These are phyloP conservation scores for Ceratocystis huliohia DNA, from an alignment of 2,329 filamentous ascomycete species.

Conservation along the genomic window DNA sequence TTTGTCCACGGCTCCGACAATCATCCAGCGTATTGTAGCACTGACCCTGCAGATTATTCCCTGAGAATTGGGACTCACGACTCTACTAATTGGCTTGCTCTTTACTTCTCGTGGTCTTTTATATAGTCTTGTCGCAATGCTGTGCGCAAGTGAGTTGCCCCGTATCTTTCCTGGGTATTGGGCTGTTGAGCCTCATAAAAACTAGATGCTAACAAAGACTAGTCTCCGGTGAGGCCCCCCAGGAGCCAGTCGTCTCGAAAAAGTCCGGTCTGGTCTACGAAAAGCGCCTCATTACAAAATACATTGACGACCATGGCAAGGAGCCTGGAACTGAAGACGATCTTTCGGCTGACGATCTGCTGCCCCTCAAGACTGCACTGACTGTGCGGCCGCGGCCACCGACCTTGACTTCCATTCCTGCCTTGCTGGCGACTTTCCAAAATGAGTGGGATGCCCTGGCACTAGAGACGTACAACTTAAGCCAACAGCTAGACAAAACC, in stretches of 20 bases:
- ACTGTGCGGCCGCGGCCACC: slow-evolving; percentile 81
- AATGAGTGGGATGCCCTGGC: slow-evolving; percentile 96
- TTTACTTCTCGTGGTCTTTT: neutral
- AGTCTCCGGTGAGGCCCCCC: slow-evolving; percentile 95
- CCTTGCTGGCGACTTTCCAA: slow-evolving; percentile 85
- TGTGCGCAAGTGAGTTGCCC: slow-evolving; percentile 35
- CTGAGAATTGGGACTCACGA: neutral
- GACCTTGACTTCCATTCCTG: slow-evolving; percentile 89
- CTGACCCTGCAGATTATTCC: neutral
- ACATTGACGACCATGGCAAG: slow-evolving; percentile 83
- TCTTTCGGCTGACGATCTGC: slow-evolving; percentile 68
- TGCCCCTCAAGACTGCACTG: slow-evolving; percentile 72
- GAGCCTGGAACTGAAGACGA: slow-evolving; percentile 85
- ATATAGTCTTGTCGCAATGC: slow-evolving; percentile 30
- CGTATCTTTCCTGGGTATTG: no score
- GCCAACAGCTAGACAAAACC: slow-evolving; percentile 79
- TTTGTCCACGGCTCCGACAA: neutral
- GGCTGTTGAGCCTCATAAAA: no score
- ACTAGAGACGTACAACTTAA: slow-evolving; percentile 79
- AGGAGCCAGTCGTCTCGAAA: slow-evolving; percentile 86
- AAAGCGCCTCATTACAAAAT: slow-evolving; percentile 86
- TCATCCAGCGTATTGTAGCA: neutral
- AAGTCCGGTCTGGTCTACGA: slow-evolving; percentile 93
- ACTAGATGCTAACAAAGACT: neutral
- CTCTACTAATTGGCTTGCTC: neutral